Evolutionary conservation across 805 yeast species (phyloP).

Genomic region (Ogataea sp.): DNA sequence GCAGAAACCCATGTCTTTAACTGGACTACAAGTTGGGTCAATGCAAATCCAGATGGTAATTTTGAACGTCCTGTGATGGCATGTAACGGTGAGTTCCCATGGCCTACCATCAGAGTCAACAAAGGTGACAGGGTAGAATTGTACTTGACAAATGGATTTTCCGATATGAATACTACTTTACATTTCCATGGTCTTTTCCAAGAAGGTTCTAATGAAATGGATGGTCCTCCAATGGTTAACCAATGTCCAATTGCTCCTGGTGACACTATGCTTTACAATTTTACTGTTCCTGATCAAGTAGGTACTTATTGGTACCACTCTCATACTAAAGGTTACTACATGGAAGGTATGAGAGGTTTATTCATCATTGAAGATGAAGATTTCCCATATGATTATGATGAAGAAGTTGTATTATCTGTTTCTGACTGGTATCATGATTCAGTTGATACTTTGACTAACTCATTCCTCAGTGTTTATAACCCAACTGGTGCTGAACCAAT

Average conservation of each 20-base stretch:
- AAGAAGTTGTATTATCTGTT: constrained; percentile 60
- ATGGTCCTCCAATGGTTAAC: constrained; percentile 81
- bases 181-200: constrained; percentile 96
- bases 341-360: constrained; percentile 85
- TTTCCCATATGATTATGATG: constrained; percentile 71
- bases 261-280: constrained; percentile 66
- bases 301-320: constrained; percentile 99
- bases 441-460: constrained; percentile 40
- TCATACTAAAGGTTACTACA: constrained; percentile 82
- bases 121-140: constrained; percentile 75
- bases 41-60: constrained; percentile 49
- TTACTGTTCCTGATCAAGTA: constrained; percentile 72
- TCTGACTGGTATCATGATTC: constrained; percentile 85
- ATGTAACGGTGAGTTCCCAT: constrained; percentile 59
- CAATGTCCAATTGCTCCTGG: constrained; percentile 93
- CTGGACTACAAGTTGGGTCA: constrained; percentile 60
- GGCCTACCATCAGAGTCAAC: constrained; percentile 73
- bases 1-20: constrained; percentile 54
- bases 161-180: constrained; percentile 60
- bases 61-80: constrained; percentile 37
- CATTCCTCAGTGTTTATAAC: constrained; percentile 65
- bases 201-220: constrained; percentile 69
- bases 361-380: constrained; percentile 64
- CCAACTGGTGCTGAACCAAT: constrained; percentile 99
- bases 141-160: constrained; percentile 69